Evolutionary conservation across 2,329 filamentous ascomycete genomes (phyloP).

Genomic region (Kalmusia sp.): DNA sequence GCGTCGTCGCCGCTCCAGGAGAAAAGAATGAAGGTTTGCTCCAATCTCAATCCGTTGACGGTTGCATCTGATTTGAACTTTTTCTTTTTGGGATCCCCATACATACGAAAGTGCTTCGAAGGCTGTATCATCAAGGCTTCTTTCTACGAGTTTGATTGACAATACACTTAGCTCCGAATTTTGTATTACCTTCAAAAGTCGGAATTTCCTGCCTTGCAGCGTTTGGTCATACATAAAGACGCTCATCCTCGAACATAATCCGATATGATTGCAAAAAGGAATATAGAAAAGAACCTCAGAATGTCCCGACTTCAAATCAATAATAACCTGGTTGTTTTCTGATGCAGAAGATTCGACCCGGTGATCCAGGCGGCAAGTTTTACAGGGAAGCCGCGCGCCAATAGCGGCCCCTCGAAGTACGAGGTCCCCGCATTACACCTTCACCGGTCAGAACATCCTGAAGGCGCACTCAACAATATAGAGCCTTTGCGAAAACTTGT

Average conservation of each 20-base stretch:
- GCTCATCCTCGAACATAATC: not conserved
- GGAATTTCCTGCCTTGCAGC: not conserved
- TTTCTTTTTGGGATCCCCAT: conserved; percentile 11
- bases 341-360: too few relatives aligned
- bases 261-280: not conserved
- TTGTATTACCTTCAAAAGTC: not conserved
- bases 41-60: conserved; percentile 9
- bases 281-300: too few relatives aligned
- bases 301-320: too few relatives aligned
- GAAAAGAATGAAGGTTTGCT: conserved; percentile 10
- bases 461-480: too few relatives aligned
- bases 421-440: too few relatives aligned
- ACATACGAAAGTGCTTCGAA: conserved; percentile 19
- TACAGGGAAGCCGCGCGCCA: too few relatives aligned
- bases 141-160: conserved; percentile 1
- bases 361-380: too few relatives aligned
- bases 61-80: conserved; percentile 11
- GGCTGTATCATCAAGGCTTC: conserved; percentile 3
- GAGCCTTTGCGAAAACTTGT: too few relatives aligned
- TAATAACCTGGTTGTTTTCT: too few relatives aligned
- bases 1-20: conserved; percentile 9
- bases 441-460: too few relatives aligned
- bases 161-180: not conserved
- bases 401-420: too few relatives aligned
- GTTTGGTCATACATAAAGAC: not conserved